Evolutionary conservation across 148 eudicot species (phyloP), one percentile per base, ranked within the genome.

Genomic region (Camellia japonica): DNA sequence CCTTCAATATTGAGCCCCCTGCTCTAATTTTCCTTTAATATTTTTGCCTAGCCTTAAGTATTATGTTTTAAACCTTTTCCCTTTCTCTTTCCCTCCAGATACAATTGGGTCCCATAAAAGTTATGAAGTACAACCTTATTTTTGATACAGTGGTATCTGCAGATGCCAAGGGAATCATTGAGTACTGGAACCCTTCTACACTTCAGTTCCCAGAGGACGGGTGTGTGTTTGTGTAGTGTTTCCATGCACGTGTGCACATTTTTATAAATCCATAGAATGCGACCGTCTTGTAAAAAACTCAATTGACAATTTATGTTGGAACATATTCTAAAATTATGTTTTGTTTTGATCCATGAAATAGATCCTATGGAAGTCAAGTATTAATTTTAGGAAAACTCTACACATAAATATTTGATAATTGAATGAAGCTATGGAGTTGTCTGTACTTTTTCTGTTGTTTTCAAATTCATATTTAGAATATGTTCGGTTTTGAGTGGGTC

Each of bases 91-190:
- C 7, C 72, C 56, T 85, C 72, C 91, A 96, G 99, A 85, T 96
- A 86, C 99, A 96, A 81, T 78, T 86, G 83, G 91, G 88, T 30
- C 92, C 98, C 2, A 79, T 96, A 77, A 93, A 90, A 87, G 93
- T 86, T 23, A 93, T 96, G 97, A 92, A 91, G 85, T 96, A 87
- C 95, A 96, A 92, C 83, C 89, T 84, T 62, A 86, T 78, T 71
- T 89, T 85, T 73, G 94, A 93, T 81, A 81, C 95, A 42, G 94
- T 96, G 73, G 87, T 96, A 80, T 96, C 99, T 82, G 93, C 88
- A 46, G 99, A 96, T 86, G 88, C 83, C 59, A 92, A 88, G 84
- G 99, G 99, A 83, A 88, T 96, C 70, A 87, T 96, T 69, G 99
- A 96, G 86, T 96, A 93, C 81, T 96, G 99, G 99, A 81, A 89